phyloP scores from a whole-genome alignment of 352 stramenopile species.

The Phytophthora colocasiae region DNA sequence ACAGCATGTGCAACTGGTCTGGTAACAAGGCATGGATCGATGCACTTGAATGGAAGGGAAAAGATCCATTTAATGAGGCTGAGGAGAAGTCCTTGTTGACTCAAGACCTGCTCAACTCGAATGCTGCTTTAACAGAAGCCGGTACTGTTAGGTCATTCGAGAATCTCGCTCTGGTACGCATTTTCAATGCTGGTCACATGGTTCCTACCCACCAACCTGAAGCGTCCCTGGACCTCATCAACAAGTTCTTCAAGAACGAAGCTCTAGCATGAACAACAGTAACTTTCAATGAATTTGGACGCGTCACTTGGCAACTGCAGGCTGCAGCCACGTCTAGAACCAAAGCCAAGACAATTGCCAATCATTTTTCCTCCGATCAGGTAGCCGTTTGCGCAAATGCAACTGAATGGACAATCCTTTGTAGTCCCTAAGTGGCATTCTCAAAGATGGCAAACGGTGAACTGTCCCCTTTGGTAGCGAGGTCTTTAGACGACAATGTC shows the following conservation, averaged over 20 bases:
- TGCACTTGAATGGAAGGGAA: slow-evolving; percentile 90
- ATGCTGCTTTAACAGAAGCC: slow-evolving; percentile 5
- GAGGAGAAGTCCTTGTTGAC: slow-evolving; percentile 38
- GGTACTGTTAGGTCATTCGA: slow-evolving; percentile 46
- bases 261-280: slow-evolving; percentile 9
- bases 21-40: slow-evolving; percentile 95
- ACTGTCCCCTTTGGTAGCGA: slow-evolving; percentile 30
- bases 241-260: slow-evolving; percentile 63
- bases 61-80: slow-evolving; percentile 77
- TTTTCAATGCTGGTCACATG: slow-evolving; percentile 69
- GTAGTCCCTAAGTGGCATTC: not conserved
- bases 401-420: slow-evolving; percentile 1
- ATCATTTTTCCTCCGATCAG: slow-evolving; percentile 24
- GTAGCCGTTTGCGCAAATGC: slow-evolving; percentile 8
- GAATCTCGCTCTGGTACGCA: slow-evolving; percentile 54
- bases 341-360: slow-evolving; percentile 13
- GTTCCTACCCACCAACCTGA: slow-evolving; percentile 59
- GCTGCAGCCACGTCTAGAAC: no score
- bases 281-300: no score
- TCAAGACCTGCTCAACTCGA: slow-evolving; percentile 27
- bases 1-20: slow-evolving; percentile 97
- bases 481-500: not conserved
- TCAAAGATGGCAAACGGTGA: slow-evolving; percentile 23
- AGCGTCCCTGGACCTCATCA: slow-evolving; percentile 55
- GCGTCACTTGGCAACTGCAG: no score